Percentiles rank a stretch among this genome's conserved stretches.
Conservation (phyloP, 2,329 filamentous ascomycete genomes). For the Calonectria multiphialidica region DNA sequence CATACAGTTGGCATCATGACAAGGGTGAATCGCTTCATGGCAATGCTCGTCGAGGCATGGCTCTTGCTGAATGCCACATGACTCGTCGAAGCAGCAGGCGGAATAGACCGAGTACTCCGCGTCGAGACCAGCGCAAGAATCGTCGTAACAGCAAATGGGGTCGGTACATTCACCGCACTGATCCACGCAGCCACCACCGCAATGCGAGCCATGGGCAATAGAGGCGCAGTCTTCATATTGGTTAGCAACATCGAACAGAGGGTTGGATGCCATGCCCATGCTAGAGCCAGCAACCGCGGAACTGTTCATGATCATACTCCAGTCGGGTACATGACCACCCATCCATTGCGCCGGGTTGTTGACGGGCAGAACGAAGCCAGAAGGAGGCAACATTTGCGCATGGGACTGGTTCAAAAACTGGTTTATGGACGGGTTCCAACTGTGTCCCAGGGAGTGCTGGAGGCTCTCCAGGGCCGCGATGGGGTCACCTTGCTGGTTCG, state of each 20-base stretch:
- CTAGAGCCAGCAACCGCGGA: background rate
- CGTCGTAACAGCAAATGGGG: constrained; percentile 52
- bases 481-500: constrained; percentile 29
- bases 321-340: constrained; percentile 10
- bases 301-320: background rate
- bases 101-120: constrained; percentile 29
- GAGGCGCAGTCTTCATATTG: constrained; percentile 47
- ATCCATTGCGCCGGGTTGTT: constrained; percentile 10
- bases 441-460: background rate
- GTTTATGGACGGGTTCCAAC: background rate
- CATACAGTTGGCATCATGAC: constrained; percentile 51
- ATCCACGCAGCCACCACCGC: constrained; percentile 47
- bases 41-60: constrained; percentile 52
- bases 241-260: background rate
- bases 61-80: constrained; percentile 47
- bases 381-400: background rate
- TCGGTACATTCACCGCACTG: constrained; percentile 41
- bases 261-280: background rate
- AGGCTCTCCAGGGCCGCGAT: constrained; percentile 39
- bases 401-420: background rate
- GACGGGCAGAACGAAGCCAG: background rate
- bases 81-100: constrained; percentile 45
- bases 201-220: constrained; percentile 50
- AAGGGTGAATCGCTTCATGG: constrained; percentile 47
- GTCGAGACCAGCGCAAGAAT: constrained; percentile 46